These are phyloP conservation scores for Millerago galiae DNA, from an alignment of 805 yeast species.

Conservation along the genomic window DNA sequence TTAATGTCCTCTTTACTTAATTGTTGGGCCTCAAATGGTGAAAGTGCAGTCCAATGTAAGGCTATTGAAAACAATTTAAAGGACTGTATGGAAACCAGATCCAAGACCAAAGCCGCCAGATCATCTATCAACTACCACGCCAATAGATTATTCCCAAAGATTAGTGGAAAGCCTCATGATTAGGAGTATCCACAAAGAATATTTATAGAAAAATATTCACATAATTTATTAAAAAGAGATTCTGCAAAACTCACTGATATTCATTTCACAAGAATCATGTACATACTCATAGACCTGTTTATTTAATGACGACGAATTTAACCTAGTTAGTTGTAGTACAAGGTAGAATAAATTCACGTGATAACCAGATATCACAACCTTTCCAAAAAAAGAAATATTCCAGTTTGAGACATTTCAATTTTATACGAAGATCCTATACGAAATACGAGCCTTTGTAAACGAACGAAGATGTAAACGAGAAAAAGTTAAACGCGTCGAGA, in stretches of 20 bases:
- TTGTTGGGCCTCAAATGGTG: slow-evolving; percentile 97
- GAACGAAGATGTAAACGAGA: not conserved
- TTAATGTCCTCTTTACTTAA: slow-evolving; percentile 78
- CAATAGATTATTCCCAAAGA: slow-evolving; percentile 40
- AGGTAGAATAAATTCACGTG: not conserved
- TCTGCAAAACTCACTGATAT: not conserved
- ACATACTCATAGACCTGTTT: not conserved
- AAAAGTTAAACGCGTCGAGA: not conserved
- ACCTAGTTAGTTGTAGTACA: not conserved
- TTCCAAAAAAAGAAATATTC: not conserved
- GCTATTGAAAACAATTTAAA: slow-evolving; percentile 64
- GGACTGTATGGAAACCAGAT: slow-evolving; percentile 52
- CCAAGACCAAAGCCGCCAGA: slow-evolving; percentile 23
- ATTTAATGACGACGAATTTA: slow-evolving; percentile 3
- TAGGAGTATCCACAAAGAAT: slow-evolving; percentile 4
- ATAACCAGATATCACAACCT: not conserved
- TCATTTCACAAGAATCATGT: not conserved
- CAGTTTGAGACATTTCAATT: not conserved
- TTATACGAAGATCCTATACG: not conserved
- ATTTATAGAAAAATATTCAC: too few species aligned
- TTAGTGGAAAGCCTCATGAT: slow-evolving; percentile 44
- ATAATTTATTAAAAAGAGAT: not conserved
- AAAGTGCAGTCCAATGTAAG: slow-evolving; percentile 64
- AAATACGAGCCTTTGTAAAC: not conserved
- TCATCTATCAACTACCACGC: slow-evolving; percentile 49